Percentiles rank a stretch among this genome's conserved stretches.
phyloP scores from a whole-genome alignment of 768 basidiomycete species.

The Lentinus brumalis region DNA sequence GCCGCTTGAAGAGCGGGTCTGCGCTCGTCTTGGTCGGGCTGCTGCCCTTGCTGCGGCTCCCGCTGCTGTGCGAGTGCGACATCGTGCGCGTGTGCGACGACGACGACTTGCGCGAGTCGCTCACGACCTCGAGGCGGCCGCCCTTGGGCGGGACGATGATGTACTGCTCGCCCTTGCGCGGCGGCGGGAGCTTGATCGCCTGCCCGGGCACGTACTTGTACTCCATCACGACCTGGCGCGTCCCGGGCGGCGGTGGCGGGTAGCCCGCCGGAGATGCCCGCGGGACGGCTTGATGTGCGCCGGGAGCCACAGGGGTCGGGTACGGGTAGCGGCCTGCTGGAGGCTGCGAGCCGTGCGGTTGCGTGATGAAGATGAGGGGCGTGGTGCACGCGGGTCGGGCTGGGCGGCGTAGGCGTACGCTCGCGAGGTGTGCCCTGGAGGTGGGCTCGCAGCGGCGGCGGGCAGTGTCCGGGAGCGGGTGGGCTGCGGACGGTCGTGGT shows the following conservation, averaged over 20 bases:
- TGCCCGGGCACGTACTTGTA: constrained; percentile 11
- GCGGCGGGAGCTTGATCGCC: constrained; percentile 26
- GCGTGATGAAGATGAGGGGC: constrained; percentile 11
- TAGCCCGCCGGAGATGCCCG: constrained; percentile 14
- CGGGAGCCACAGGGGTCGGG: constrained; percentile 10
- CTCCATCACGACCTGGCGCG: constrained; percentile 10
- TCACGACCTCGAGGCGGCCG: constrained; percentile 23
- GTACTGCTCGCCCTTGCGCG: constrained; percentile 28
- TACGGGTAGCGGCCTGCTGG: constrained; percentile 11
- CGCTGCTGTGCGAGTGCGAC: constrained; percentile 4
- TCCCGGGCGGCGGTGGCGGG: constrained; percentile 7
- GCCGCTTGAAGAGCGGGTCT: constrained; percentile 25
- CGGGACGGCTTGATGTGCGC: constrained; percentile 6
- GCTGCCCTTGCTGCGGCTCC: constrained; percentile 11
- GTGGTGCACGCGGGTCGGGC: constrained; percentile 4
- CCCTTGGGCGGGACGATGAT: constrained; percentile 30
- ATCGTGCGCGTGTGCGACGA: constrained; percentile 6
- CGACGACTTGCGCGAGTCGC: constrained; percentile 1
- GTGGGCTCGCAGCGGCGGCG: not conserved
- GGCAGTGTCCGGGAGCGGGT: constrained; percentile 21
- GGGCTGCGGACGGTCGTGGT: constrained; percentile 14
- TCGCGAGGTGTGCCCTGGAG: constrained; percentile 7
- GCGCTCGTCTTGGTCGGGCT: constrained; percentile 18
- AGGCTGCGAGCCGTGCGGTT: constrained; percentile 12
- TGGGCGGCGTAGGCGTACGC: constrained; percentile 12